These are phyloP conservation scores for Chenopodium suecicum DNA, from an alignment of 148 eudicot species.

Conservation along the genomic window DNA sequence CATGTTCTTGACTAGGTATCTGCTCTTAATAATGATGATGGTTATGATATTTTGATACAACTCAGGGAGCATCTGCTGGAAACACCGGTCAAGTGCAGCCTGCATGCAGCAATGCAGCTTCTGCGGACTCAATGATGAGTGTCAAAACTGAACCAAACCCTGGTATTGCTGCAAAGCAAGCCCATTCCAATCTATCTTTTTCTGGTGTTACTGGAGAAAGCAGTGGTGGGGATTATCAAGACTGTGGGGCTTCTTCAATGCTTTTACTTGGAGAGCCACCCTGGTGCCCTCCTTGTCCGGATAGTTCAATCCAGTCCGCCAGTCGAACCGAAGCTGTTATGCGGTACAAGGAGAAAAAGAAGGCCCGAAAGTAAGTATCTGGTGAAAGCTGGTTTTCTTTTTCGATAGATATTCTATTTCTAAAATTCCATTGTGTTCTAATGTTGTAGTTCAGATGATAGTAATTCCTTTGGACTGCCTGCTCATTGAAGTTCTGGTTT, in stretches of 20 bases:
- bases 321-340: slow-evolving; percentile 74
- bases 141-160: slow-evolving; percentile 60
- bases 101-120: slow-evolving; percentile 57
- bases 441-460: background rate
- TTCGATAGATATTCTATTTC: slow-evolving; percentile 6
- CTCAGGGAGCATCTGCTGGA: slow-evolving; percentile 38
- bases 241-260: slow-evolving; percentile 80
- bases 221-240: slow-evolving; percentile 79
- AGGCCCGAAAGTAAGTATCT: slow-evolving; percentile 71
- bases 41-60: slow-evolving; percentile 11
- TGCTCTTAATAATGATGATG: background rate
- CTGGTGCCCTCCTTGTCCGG: slow-evolving; percentile 60
- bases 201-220: slow-evolving; percentile 75
- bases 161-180: slow-evolving; percentile 48
- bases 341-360: slow-evolving; percentile 98
- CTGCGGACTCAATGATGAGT: slow-evolving; percentile 53
- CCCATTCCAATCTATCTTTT: slow-evolving; percentile 63
- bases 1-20: background rate
- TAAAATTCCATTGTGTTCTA: background rate
- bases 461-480: background rate
- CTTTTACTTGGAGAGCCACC: slow-evolving; percentile 82
- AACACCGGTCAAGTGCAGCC: slow-evolving; percentile 35
- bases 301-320: slow-evolving; percentile 45
- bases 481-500: background rate
- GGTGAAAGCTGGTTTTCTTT: background rate